These are phyloP conservation scores for Wickerhamiella sergipiensis DNA, from an alignment of 805 yeast genomes.

Conservation along the genomic window DNA sequence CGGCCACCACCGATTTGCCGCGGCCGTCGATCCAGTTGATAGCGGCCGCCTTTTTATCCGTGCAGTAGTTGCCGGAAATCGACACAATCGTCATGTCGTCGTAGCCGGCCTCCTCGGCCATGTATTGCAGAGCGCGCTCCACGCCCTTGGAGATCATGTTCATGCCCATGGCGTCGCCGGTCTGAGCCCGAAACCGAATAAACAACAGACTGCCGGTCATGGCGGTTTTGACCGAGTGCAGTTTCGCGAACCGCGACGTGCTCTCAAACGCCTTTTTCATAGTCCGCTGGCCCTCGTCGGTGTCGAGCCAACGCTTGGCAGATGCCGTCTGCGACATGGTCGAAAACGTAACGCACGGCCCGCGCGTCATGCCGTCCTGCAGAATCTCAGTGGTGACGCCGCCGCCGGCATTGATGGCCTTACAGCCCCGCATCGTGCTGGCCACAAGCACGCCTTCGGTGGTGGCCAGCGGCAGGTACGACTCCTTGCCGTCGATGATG, in stretches of 20 bases:
- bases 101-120: slow-evolving; percentile 84
- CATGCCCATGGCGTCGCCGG: slow-evolving; percentile 99
- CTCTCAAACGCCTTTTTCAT: slow-evolving; percentile 88
- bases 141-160: slow-evolving; percentile 99
- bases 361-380: slow-evolving; percentile 98
- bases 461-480: slow-evolving; percentile 96
- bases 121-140: slow-evolving; percentile 67
- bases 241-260: slow-evolving; percentile 92
- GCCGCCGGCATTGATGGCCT: slow-evolving; percentile 94
- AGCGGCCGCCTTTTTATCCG: slow-evolving; percentile 95
- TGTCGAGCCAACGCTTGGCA: slow-evolving; percentile 89
- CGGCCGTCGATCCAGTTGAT: slow-evolving; percentile 99
- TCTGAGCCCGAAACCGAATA: slow-evolving; percentile 92
- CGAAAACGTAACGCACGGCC: slow-evolving; percentile 91
- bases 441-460: slow-evolving; percentile 99
- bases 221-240: slow-evolving; percentile 82
- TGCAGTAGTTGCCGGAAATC: slow-evolving; percentile 94
- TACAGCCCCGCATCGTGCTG: slow-evolving; percentile 97
- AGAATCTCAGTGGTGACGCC: slow-evolving; percentile 88
- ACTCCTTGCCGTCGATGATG: slow-evolving; percentile 74
- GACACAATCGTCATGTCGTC: slow-evolving; percentile 87
- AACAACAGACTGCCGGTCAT: slow-evolving; percentile 83
- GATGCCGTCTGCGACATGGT: slow-evolving; percentile 78
- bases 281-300: slow-evolving; percentile 76
- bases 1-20: slow-evolving; percentile 96